These are phyloP conservation scores for Trichosanthes cucumerina DNA, from an alignment of 306 rosid species.

Conservation along the genomic window DNA sequence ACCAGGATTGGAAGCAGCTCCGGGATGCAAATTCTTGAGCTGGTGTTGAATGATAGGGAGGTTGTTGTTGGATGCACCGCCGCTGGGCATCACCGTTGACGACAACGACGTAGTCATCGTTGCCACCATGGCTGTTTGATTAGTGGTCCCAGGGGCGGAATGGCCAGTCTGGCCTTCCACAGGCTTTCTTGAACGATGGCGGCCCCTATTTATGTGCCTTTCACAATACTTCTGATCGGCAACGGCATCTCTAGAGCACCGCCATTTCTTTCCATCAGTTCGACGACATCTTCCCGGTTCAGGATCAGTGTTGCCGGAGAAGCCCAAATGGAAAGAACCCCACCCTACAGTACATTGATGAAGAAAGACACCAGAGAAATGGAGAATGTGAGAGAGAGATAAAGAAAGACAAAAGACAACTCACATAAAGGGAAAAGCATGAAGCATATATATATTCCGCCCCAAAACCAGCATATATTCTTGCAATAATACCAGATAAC, in stretches of 20 bases:
- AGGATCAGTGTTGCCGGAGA: constrained; percentile 35
- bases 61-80: constrained; percentile 20
- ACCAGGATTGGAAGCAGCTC: constrained; percentile 18
- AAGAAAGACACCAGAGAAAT: not conserved
- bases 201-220: constrained; percentile 52
- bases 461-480: constrained; percentile 15
- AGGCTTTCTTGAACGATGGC: constrained; percentile 68
- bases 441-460: constrained; percentile 7
- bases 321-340: constrained; percentile 42
- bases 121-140: constrained; percentile 23
- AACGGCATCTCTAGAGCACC: constrained; percentile 54
- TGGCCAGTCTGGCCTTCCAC: constrained; percentile 60
- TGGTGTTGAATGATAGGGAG: constrained; percentile 14
- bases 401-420: constrained; percentile 1
- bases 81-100: constrained; percentile 14
- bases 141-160: constrained; percentile 26
- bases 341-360: constrained; percentile 23
- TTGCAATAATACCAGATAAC: constrained; percentile 1
- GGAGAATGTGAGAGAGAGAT: not conserved
- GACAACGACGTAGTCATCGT: constrained; percentile 18
- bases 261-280: constrained; percentile 57
- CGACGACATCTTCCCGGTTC: constrained; percentile 59
- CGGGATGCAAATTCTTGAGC: constrained; percentile 28
- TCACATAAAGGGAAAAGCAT: constrained; percentile 10
- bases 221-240: constrained; percentile 53